Percentiles rank a stretch among this genome's conserved stretches.
phyloP scores from a whole-genome alignment of 2,329 filamentous ascomycete genomes.

The Colletotrichum paranaense region DNA sequence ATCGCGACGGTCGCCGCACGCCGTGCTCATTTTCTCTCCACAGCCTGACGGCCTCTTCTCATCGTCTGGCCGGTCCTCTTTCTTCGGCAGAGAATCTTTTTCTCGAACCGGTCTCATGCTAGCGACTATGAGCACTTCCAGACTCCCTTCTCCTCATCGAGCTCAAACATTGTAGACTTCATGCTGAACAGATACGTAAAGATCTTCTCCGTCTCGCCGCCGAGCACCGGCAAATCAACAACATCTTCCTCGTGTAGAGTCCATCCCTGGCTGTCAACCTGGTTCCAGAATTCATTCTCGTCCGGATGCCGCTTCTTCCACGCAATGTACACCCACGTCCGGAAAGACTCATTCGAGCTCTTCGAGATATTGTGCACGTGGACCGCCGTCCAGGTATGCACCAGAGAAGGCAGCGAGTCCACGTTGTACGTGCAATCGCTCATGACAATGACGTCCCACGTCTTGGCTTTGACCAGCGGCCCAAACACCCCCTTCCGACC shows the following conservation, averaged over 20 bases:
- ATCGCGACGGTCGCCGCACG: not conserved
- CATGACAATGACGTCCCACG: constrained; percentile 66
- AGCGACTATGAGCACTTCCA: not conserved
- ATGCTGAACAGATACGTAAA: constrained; percentile 63
- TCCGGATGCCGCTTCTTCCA: constrained; percentile 68
- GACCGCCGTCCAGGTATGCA: constrained; percentile 63
- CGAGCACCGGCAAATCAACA: constrained; percentile 59
- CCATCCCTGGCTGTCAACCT: constrained; percentile 61
- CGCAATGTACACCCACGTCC: constrained; percentile 63
- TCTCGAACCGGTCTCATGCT: too few relatives aligned
- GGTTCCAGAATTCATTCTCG: constrained; percentile 59
- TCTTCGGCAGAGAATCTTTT: too few relatives aligned
- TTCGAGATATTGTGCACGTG: constrained; percentile 50
- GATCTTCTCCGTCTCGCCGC: constrained; percentile 56
- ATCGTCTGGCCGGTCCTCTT: too few relatives aligned
- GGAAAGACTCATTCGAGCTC: constrained; percentile 1
- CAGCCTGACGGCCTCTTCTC: not conserved
- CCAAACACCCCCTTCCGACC: constrained; percentile 59
- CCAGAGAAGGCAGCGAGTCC: constrained; percentile 64
- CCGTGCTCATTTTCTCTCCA: not conserved
- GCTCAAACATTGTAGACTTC: not conserved
- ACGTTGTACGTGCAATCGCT: constrained; percentile 73
- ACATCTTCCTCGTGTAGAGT: constrained; percentile 50
- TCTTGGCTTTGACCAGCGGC: constrained; percentile 46
- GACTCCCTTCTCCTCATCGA: not conserved